Percentiles rank a stretch among this genome's conserved stretches.
These are phyloP conservation scores for Lobulomyces angularis DNA, from an alignment of 192 early-diverging fungal species.

Conservation along the genomic window DNA sequence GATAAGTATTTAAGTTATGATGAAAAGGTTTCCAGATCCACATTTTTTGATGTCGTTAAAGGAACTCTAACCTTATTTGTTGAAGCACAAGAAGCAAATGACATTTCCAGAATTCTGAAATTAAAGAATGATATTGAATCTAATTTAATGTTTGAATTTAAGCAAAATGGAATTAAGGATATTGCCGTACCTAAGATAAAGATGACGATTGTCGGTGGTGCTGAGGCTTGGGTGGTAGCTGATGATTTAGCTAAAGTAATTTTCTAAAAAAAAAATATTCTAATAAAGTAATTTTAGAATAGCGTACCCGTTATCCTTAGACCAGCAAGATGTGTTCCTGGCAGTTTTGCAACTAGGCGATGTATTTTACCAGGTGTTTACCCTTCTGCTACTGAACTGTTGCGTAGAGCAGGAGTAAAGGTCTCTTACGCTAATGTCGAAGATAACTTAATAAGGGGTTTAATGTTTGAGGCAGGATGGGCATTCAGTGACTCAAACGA, in stretches of 20 bases:
- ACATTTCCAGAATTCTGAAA: constrained; percentile 53
- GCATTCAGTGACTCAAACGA: constrained; percentile 20
- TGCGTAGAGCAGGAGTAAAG: constrained; percentile 47
- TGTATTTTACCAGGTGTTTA: constrained; percentile 42
- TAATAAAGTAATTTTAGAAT: constrained; percentile 33
- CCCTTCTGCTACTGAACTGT: constrained; percentile 34
- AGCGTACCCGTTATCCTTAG: constrained; percentile 51
- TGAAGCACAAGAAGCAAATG: constrained; percentile 14
- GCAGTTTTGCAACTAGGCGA: constrained; percentile 39
- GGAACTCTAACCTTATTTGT: constrained; percentile 12
- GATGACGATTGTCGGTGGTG: constrained; percentile 50
- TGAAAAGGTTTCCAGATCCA: constrained; percentile 1
- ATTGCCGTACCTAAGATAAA: constrained; percentile 20
- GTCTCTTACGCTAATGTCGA: constrained; percentile 34
- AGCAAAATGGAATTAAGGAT: no score
- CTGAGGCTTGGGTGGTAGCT: constrained; percentile 48
- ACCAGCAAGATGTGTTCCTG: constrained; percentile 53
- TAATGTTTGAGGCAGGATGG: constrained; percentile 74
- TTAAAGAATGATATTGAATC: constrained; percentile 34
- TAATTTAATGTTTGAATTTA: constrained; percentile 10
- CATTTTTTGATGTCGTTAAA: constrained; percentile 8
- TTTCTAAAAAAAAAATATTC: constrained; percentile 6
- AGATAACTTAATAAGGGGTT: constrained; percentile 42
- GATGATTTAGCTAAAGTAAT: not conserved
- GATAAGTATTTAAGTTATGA: not conserved